These are phyloP conservation scores for Scenedesmus sp. DNA, from an alignment of 163 green algal species.

Conservation along the genomic window DNA sequence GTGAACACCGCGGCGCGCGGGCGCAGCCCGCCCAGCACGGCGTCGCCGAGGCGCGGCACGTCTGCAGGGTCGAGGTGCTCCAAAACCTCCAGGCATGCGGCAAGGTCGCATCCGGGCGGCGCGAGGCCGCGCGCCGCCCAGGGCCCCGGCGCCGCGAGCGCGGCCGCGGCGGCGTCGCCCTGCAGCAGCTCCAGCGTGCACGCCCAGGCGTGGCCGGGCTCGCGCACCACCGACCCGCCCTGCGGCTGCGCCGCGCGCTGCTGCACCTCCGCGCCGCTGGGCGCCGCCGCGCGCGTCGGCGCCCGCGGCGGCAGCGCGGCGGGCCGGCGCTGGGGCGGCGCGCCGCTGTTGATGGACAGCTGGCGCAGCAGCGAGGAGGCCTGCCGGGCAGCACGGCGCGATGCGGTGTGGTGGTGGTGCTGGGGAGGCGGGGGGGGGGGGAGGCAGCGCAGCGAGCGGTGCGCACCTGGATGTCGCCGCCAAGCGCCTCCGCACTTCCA, in stretches of 20 bases:
- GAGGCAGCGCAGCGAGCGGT: no score
- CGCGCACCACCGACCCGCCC: no score
- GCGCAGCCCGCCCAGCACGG: constrained; percentile 28
- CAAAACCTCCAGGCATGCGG: constrained; percentile 37
- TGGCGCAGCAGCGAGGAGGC: constrained; percentile 6
- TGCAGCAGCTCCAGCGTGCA: constrained; percentile 15
- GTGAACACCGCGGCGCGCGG: constrained; percentile 37
- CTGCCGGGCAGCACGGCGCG: no score
- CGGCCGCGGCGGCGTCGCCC: constrained; percentile 13
- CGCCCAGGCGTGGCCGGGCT: no score
- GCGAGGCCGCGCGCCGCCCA: neutral
- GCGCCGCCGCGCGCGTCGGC: no score
- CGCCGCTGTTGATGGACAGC: constrained; percentile 19
- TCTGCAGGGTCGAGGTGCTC: constrained; percentile 29
- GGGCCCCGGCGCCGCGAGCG: neutral
- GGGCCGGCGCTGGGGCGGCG: constrained; percentile 17
- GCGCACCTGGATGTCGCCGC: neutral
- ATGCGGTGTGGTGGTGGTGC: no score
- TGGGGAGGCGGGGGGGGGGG: no score
- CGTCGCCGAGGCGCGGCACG: neutral
- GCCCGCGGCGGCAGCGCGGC: constrained; percentile 11
- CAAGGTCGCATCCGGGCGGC: constrained; percentile 21
- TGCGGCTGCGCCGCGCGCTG: neutral
- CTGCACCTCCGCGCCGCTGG: no score
- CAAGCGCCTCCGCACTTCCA: neutral